These are phyloP conservation scores for Sporothrix globosa DNA, from an alignment of 2,329 filamentous ascomycete genomes.

Conservation along the genomic window DNA sequence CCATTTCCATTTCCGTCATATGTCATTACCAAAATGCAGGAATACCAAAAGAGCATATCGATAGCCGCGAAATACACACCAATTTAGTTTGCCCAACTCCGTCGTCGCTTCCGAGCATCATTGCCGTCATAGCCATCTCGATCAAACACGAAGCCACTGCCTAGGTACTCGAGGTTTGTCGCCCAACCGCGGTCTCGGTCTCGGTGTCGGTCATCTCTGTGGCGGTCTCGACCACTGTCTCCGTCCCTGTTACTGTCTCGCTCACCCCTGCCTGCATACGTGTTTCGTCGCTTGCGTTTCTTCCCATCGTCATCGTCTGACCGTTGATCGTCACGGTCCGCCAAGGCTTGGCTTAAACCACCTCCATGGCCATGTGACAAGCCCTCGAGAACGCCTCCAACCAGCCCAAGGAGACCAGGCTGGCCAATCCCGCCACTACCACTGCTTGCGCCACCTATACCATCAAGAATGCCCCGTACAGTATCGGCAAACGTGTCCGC, in stretches of 20 bases:
- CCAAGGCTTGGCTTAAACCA: neutral
- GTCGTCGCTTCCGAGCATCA: conserved; percentile 28
- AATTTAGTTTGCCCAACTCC: conserved; percentile 30
- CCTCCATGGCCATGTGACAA: conserved; percentile 31
- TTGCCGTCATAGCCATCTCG: conserved; percentile 15
- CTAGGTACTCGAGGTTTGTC: neutral
- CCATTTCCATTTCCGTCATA: conserved; percentile 7
- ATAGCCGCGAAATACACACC: neutral
- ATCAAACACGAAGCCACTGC: conserved; percentile 21
- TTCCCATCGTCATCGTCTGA: conserved; percentile 18
- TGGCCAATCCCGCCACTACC: conserved; percentile 16
- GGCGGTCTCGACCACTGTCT: neutral
- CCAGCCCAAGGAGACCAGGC: conserved; percentile 40
- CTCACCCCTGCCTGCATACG: neutral
- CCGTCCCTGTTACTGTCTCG: neutral
- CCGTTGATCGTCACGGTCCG: neutral
- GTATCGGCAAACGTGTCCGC: conserved; percentile 45
- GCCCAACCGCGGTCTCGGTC: conserved; percentile 9
- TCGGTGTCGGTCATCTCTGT: neutral
- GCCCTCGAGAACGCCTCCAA: conserved; percentile 40
- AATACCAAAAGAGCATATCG: neutral
- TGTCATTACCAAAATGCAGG: neutral
- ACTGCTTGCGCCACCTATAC: conserved; percentile 25
- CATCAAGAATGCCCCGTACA: conserved; percentile 43
- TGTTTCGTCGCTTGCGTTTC: conserved; percentile 26